Evolutionary conservation across 768 basidiomycete genomes (phyloP).

Genomic region (Termitomyces sp.): DNA sequence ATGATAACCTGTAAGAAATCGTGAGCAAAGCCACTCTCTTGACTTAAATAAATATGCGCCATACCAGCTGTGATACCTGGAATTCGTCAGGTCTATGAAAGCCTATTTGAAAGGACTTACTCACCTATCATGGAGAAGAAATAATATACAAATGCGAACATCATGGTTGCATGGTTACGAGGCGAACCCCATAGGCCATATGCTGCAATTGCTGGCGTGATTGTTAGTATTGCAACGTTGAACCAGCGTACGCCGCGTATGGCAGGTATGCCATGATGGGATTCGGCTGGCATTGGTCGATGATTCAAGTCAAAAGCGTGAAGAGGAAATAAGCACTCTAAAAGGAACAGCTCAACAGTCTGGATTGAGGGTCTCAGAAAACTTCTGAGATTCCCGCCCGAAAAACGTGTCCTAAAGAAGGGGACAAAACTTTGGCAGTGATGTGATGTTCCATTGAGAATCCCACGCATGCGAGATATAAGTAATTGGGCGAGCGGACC

Average conservation of each 20-base stretch:
- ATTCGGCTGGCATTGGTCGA: slow-evolving; percentile 8
- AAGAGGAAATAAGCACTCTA: not conserved
- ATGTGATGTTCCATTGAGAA: slow-evolving; percentile 9
- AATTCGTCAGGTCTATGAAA: slow-evolving; percentile 11
- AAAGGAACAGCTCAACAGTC: not conserved
- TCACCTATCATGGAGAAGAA: slow-evolving; percentile 83
- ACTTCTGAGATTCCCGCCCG: not conserved
- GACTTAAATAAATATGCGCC: slow-evolving; percentile 23
- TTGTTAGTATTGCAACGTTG: slow-evolving; percentile 64
- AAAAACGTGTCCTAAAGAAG: slow-evolving; percentile 2
- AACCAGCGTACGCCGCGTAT: slow-evolving; percentile 70
- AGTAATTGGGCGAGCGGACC: slow-evolving; percentile 14
- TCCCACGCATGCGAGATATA: slow-evolving; percentile 10
- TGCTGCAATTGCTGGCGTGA: slow-evolving; percentile 67
- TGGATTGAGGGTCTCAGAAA: not conserved
- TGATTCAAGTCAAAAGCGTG: not conserved
- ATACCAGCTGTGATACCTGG: slow-evolving; percentile 48
- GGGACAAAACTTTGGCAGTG: slow-evolving; percentile 3
- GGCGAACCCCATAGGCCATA: slow-evolving; percentile 60
- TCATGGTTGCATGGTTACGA: slow-evolving; percentile 45
- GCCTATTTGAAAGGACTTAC: slow-evolving; percentile 15
- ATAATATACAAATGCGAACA: slow-evolving; percentile 72
- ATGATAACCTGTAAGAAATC: slow-evolving; percentile 57
- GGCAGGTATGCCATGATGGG: slow-evolving; percentile 37
- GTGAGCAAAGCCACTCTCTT: not conserved